Percentiles rank a stretch among this genome's conserved stretches.
phyloP scores from a whole-genome alignment of 169 alveolate species.

The Eimeria praecox region DNA sequence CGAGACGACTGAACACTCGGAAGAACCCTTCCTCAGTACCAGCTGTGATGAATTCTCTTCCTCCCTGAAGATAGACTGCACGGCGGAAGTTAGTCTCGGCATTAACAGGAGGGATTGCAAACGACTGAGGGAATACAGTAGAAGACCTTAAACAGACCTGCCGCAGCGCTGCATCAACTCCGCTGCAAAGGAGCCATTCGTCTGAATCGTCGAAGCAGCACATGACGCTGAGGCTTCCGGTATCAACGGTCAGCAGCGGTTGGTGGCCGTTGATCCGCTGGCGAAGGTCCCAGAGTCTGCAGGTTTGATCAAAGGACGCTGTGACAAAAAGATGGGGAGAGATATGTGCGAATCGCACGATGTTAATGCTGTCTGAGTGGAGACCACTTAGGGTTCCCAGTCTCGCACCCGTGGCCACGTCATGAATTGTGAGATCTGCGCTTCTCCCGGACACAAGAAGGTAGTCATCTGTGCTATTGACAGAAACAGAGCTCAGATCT shows the following conservation, averaged over 20 bases:
- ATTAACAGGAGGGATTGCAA: constrained; percentile 72
- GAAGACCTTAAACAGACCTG: constrained; percentile 75
- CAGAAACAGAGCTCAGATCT: constrained; percentile 84
- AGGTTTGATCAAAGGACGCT: constrained; percentile 85
- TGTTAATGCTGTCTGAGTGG: constrained; percentile 84
- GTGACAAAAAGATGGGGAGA: constrained; percentile 86
- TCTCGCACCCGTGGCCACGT: constrained; percentile 82
- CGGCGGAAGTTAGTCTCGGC: constrained; percentile 78
- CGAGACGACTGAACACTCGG: constrained; percentile 76
- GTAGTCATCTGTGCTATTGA: constrained; percentile 84
- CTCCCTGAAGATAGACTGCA: constrained; percentile 66
- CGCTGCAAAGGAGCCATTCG: constrained; percentile 79
- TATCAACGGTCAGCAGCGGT: constrained; percentile 80
- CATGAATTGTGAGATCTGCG: constrained; percentile 80
- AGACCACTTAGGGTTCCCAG: constrained; percentile 77
- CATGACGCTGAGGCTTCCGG: constrained; percentile 84
- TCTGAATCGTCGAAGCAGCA: constrained; percentile 84
- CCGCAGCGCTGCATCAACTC: constrained; percentile 76
- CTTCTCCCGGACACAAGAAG: constrained; percentile 84
- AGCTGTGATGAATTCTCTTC: constrained; percentile 68
- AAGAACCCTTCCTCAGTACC: constrained; percentile 78
- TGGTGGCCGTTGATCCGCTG: constrained; percentile 80
- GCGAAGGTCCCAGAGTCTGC: constrained; percentile 86
- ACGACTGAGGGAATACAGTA: constrained; percentile 33
- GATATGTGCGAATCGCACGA: constrained; percentile 83